These are phyloP conservation scores for Scopulariopsis brevicaulis DNA, from an alignment of 2,329 filamentous ascomycete genomes.

Conservation along the genomic window DNA sequence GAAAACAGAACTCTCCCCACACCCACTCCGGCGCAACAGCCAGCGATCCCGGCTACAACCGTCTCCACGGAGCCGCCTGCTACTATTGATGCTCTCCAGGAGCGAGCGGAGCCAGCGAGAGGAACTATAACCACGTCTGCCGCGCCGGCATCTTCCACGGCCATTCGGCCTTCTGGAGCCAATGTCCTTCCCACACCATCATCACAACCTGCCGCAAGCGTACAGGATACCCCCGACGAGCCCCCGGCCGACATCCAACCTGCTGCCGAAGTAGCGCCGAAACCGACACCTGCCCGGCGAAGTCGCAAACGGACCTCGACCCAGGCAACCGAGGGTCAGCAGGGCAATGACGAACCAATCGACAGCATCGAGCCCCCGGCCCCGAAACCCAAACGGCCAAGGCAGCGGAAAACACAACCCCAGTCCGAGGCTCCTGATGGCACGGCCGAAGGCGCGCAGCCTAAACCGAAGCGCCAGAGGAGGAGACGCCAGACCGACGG, in stretches of 20 bases:
- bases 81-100: not conserved
- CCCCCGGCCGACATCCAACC: not conserved
- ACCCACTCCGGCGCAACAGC: not conserved
- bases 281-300: not conserved
- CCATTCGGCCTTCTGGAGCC: not conserved
- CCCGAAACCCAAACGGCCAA: not conserved
- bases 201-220: not conserved
- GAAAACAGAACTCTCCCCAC: not conserved
- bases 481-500: conserved; percentile 6
- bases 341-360: not conserved
- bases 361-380: not conserved
- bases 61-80: not conserved
- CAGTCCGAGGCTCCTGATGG: conserved; percentile 3
- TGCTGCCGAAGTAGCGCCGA: not conserved
- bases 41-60: not conserved
- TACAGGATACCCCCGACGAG: not conserved
- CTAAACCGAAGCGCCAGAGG: conserved; percentile 9
- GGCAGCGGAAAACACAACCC: not conserved
- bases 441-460: not conserved
- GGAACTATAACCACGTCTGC: not conserved
- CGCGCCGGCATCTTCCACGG: not conserved
- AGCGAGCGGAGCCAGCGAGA: too few relatives aligned
- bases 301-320: not conserved
- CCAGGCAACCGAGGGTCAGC: not conserved
- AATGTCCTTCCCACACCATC: not conserved